Evolutionary conservation across 306 rosid genomes (phyloP).

Genomic region (Cucurbita moschata): DNA sequence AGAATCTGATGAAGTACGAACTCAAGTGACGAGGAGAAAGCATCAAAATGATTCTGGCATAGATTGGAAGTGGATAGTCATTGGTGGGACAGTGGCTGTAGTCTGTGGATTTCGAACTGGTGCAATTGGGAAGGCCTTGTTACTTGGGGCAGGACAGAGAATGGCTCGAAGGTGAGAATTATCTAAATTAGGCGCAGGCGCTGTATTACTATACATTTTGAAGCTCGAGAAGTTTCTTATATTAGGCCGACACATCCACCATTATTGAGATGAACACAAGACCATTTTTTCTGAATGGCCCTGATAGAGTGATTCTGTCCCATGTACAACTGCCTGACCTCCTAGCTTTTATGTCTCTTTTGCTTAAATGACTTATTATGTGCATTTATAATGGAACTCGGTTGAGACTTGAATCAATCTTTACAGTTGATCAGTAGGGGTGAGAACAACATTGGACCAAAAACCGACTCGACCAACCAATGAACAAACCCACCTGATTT

Average conservation of each 20-base stretch:
- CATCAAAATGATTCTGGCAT: constrained; percentile 32
- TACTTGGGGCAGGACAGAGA: constrained; percentile 88
- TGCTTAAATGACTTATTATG: not conserved
- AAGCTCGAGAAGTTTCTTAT: not conserved
- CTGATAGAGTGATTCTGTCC: not conserved
- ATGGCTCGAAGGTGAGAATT: constrained; percentile 41
- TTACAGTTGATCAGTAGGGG: not conserved
- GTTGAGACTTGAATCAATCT: not conserved
- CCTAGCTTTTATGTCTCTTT: not conserved
- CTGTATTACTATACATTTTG: not conserved
- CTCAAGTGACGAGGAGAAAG: constrained; percentile 10
- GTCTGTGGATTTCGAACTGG: constrained; percentile 80
- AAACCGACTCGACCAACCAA: too few species aligned
- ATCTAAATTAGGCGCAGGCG: not conserved
- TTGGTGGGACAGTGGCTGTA: constrained; percentile 88
- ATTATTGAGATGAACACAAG: not conserved
- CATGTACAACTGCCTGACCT: not conserved
- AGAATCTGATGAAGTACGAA: constrained; percentile 15
- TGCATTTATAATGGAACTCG: not conserved
- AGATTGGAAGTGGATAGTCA: constrained; percentile 90
- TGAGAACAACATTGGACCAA: too few species aligned
- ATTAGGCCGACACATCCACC: not conserved
- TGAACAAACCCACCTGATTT: not conserved
- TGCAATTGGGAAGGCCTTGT: constrained; percentile 57
- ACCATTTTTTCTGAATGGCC: not conserved